Evolutionary conservation across 2,329 filamentous ascomycete species (phyloP).

Genomic region (Aspergillus sp.): DNA sequence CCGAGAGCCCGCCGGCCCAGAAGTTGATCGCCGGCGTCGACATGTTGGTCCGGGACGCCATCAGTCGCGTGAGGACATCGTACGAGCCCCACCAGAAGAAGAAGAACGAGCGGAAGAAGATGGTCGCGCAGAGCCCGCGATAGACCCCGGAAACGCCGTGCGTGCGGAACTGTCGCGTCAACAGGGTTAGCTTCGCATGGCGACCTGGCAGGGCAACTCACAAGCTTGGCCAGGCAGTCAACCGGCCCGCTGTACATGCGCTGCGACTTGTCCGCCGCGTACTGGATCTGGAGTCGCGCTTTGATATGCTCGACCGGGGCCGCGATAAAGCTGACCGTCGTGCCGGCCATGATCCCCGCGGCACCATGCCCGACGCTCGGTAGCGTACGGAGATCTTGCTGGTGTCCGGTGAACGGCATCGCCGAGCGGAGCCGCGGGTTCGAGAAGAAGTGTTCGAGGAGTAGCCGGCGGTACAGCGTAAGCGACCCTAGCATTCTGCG

Average conservation of each 20-base stretch:
- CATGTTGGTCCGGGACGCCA: constrained; percentile 59
- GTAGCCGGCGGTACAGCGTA: constrained; percentile 75
- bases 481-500: constrained; percentile 82
- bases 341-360: constrained; percentile 77
- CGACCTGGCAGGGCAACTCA: constrained; percentile 17
- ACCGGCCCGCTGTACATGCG: constrained; percentile 78
- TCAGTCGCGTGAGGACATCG: constrained; percentile 64
- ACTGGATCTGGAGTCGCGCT: constrained; percentile 87
- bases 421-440: constrained; percentile 38
- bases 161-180: constrained; percentile 37
- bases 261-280: constrained; percentile 66
- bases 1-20: constrained; percentile 88
- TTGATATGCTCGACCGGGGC: constrained; percentile 94
- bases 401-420: constrained; percentile 27
- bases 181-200: not conserved
- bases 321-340: constrained; percentile 85
- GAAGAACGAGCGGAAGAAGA: constrained; percentile 87
- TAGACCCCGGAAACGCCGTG: constrained; percentile 78
- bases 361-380: constrained; percentile 75
- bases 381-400: constrained; percentile 42
- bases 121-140: constrained; percentile 72
- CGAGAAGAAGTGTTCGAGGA: constrained; percentile 70
- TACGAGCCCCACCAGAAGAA: constrained; percentile 99
- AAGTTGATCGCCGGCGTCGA: constrained; percentile 82
- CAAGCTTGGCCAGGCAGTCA: constrained; percentile 63